phyloP scores from a whole-genome alignment of 192 early-diverging fungal genomes.

The Podila verticillata region DNA sequence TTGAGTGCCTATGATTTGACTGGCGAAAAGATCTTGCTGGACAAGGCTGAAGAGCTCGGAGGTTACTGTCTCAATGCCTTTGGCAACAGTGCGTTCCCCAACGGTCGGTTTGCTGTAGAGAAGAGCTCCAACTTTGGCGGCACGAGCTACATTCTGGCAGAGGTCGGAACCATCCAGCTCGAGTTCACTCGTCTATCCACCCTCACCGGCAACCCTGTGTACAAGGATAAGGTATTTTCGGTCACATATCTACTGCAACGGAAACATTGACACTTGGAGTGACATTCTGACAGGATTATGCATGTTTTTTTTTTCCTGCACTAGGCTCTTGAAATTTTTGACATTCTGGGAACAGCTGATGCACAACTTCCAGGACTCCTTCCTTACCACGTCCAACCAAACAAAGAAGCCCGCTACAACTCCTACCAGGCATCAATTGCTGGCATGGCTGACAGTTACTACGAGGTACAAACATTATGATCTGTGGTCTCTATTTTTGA shows the following conservation, averaged over 20 bases:
- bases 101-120: conserved; percentile 13
- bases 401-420: conserved; percentile 2
- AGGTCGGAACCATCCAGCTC: conserved; percentile 81
- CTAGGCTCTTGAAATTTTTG: conserved; percentile 30
- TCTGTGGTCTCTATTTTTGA: background rate
- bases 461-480: conserved; percentile 56
- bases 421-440: conserved; percentile 50
- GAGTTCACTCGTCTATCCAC: conserved; percentile 86
- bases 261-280: background rate
- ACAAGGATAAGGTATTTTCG: conserved; percentile 62
- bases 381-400: background rate
- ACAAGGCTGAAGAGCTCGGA: conserved; percentile 77
- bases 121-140: conserved; percentile 8
- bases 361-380: conserved; percentile 31
- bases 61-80: conserved; percentile 79
- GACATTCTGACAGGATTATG: background rate
- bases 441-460: conserved; percentile 66
- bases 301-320: background rate
- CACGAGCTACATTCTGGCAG: conserved; percentile 61
- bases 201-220: conserved; percentile 77
- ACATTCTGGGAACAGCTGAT: conserved; percentile 16
- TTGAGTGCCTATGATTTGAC: conserved; percentile 88
- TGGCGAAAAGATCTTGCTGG: conserved; percentile 70
- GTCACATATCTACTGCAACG: no score
- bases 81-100: conserved; percentile 16